These are phyloP conservation scores for Dryadomyces quercus-mongolicae DNA, from an alignment of 2,329 filamentous ascomycete genomes.

Conservation along the genomic window DNA sequence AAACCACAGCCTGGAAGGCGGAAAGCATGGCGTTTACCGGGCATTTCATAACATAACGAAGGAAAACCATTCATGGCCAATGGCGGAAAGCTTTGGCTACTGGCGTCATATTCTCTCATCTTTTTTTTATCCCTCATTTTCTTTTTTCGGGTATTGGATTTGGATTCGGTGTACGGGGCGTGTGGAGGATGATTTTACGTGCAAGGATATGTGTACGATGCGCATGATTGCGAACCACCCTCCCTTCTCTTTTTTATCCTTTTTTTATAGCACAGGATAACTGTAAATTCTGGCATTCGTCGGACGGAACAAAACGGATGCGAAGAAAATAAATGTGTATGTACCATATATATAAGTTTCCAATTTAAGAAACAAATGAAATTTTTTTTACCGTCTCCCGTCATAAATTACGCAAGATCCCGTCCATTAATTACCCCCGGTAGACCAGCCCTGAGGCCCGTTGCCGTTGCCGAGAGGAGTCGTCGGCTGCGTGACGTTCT, in stretches of 20 bases:
- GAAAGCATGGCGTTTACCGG: background rate
- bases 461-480: slow-evolving; percentile 17
- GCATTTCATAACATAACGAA: background rate
- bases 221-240: background rate
- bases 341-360: too few relatives aligned
- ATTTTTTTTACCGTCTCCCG: background rate
- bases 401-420: background rate
- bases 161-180: too few relatives aligned
- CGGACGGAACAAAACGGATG: too few relatives aligned
- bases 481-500: slow-evolving; percentile 14
- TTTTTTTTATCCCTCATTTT: too few relatives aligned
- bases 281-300: too few relatives aligned
- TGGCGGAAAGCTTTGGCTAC: background rate
- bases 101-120: background rate
- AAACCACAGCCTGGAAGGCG: background rate
- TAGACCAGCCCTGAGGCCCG: slow-evolving; percentile 16
- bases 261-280: background rate
- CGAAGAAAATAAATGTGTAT: too few relatives aligned
- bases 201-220: background rate
- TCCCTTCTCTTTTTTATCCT: background rate
- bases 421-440: background rate
- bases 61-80: background rate
- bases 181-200: background rate
- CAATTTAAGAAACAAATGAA: too few relatives aligned
- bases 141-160: background rate